Percentiles rank a stretch among this genome's conserved stretches.
Evolutionary conservation across 169 alveolate species (phyloP).

Genomic region (Neospora caninum): DNA sequence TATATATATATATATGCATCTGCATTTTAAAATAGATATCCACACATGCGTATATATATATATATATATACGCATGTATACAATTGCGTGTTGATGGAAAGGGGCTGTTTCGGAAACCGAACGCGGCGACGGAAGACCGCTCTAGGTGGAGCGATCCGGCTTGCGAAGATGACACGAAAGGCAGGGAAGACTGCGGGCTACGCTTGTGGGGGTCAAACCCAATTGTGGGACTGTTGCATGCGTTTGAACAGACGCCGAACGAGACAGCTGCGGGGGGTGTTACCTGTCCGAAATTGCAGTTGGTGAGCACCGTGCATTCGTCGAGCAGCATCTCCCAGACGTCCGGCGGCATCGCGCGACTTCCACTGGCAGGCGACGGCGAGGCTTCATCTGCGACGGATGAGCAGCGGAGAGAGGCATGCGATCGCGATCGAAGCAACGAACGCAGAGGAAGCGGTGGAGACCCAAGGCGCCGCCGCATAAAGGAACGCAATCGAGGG

Average conservation of each 20-base stretch:
- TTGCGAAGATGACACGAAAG: no score
- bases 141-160: no score
- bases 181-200: no score
- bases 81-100: not conserved
- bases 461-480: no score
- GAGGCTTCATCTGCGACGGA: not conserved
- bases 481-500: no score
- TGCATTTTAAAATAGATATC: no score
- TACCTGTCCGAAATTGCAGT: slow-evolving; percentile 70
- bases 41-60: not conserved
- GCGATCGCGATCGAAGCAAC: not conserved
- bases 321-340: slow-evolving; percentile 70
- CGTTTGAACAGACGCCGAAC: not conserved
- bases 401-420: not conserved
- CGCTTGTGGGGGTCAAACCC: no score
- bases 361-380: not conserved
- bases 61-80: not conserved
- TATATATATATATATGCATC: not conserved
- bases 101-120: not conserved
- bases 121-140: no score
- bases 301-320: slow-evolving; percentile 70
- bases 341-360: slow-evolving; percentile 65
- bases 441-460: no score
- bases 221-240: not conserved
- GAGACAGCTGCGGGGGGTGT: not conserved